phyloP scores from a whole-genome alignment of 768 basidiomycete species.

The Termitomyces bulborhizus region DNA sequence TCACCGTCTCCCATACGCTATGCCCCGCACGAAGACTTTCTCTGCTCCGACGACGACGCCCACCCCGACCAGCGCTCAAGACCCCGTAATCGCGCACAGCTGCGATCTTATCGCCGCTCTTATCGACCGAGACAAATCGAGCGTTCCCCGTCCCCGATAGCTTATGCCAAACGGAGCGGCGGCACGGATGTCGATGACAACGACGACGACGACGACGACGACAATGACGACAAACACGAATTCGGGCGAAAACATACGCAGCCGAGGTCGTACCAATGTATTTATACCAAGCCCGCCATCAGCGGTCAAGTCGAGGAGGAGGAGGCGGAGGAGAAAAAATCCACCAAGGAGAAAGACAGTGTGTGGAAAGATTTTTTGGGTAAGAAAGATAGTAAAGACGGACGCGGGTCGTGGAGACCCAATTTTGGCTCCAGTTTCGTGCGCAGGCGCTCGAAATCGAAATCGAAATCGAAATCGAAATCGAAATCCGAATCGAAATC shows the following conservation, averaged over 20 bases:
- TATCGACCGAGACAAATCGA: constrained; percentile 2
- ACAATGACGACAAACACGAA: background rate
- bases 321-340: background rate
- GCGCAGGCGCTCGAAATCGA: constrained; percentile 3
- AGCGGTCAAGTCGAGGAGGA: background rate
- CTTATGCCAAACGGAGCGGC: constrained; percentile 15
- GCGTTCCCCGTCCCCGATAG: constrained; percentile 18
- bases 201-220: background rate
- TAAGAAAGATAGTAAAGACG: constrained; percentile 1
- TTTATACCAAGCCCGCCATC: constrained; percentile 11
- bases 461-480: too few species aligned
- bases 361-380: background rate
- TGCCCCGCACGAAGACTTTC: constrained; percentile 23
- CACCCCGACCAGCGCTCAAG: background rate
- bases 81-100: constrained; percentile 10
- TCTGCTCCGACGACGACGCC: constrained; percentile 1
- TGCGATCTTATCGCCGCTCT: constrained; percentile 7
- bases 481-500: constrained; percentile 5
- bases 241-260: constrained; percentile 9
- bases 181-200: background rate
- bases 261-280: constrained; percentile 20
- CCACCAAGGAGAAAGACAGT: background rate
- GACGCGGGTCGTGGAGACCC: background rate
- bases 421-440: background rate
- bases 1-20: constrained; percentile 29